Percentiles rank a stretch among this genome's conserved stretches.
These are phyloP conservation scores for Stephania yunnanensis DNA, from an alignment of 164 flowering plant species.

Conservation along the genomic window DNA sequence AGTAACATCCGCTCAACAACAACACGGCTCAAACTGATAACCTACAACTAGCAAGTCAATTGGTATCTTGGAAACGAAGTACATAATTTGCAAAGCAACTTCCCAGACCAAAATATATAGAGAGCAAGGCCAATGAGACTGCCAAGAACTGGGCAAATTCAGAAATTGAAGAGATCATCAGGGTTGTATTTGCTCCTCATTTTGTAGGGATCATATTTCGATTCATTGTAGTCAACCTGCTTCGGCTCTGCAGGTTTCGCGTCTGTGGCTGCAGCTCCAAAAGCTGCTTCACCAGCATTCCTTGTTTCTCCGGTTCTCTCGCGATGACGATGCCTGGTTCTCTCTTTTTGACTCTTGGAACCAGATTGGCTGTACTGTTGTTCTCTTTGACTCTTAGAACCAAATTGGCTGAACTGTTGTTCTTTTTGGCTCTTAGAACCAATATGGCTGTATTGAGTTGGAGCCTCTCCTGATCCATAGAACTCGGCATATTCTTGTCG, in stretches of 20 bases:
- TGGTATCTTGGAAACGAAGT: neutral
- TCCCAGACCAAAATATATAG: neutral
- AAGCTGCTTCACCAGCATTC: conserved; percentile 42
- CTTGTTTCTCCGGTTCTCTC: conserved; percentile 60
- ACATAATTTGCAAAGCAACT: neutral
- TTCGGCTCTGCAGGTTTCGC: conserved; percentile 57
- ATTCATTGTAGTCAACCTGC: conserved; percentile 44
- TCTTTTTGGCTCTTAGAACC: conserved; percentile 74
- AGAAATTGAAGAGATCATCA: conserved; percentile 39
- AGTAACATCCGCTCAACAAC: no score
- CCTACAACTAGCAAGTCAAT: neutral
- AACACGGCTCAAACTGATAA: no score
- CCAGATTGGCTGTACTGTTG: conserved; percentile 34
- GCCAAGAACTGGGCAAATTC: conserved; percentile 9
- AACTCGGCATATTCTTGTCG: conserved; percentile 67
- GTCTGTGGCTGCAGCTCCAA: conserved; percentile 34
- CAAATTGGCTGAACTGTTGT: neutral
- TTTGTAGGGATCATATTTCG: conserved; percentile 62
- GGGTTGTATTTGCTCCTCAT: conserved; percentile 54
- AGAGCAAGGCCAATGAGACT: neutral
- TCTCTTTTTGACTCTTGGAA: conserved; percentile 13
- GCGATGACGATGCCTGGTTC: conserved; percentile 66
- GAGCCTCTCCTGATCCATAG: conserved; percentile 55
- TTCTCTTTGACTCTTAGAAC: conserved; percentile 1
- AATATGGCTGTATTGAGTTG: conserved; percentile 34